A percentile compares a stretch with the other conserved stretches of the same genome.
These are phyloP conservation scores for Catharanthus roseus DNA, from an alignment of 257 asterid species.

Conservation along the genomic window DNA sequence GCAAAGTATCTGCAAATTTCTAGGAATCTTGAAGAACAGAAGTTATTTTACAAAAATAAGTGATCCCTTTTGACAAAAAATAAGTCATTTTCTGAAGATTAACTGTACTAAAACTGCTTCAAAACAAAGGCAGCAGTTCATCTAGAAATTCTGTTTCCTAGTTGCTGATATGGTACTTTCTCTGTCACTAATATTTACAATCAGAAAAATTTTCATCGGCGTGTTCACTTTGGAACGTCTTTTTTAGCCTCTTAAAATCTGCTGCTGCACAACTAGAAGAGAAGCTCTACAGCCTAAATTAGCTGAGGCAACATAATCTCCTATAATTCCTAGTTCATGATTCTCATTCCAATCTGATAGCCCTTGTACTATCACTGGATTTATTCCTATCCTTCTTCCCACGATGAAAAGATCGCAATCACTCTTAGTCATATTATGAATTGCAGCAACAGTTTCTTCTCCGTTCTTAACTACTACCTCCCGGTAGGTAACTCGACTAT, in stretches of 20 bases:
- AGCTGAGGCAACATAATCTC: constrained; percentile 54
- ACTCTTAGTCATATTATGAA: constrained; percentile 42
- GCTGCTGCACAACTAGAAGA: constrained; percentile 68
- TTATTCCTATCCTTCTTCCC: constrained; percentile 64
- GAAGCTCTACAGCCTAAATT: constrained; percentile 53
- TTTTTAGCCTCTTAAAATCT: constrained; percentile 54
- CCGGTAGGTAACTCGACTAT: constrained; percentile 39
- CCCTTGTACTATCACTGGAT: constrained; percentile 58
- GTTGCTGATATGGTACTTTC: neutral
- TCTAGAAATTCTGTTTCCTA: neutral
- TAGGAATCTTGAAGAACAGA: too few species aligned
- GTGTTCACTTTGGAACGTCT: neutral
- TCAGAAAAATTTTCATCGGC: neutral
- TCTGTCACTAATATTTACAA: constrained; percentile 11
- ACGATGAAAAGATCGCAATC: constrained; percentile 57
- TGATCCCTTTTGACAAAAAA: too few species aligned
- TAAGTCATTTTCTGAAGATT: too few species aligned
- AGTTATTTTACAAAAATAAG: too few species aligned
- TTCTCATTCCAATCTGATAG: constrained; percentile 48
- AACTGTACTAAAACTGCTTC: neutral
- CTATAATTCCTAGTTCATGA: constrained; percentile 68
- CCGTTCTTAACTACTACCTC: constrained; percentile 75
- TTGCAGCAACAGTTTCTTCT: constrained; percentile 62
- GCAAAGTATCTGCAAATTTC: too few species aligned
- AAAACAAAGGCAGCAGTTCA: neutral